Evolutionary conservation across 1,139 yeast species (phyloP), one percentile per base, ranked within the genome.

Genomic region (Blastobotrys buckinghamii): DNA sequence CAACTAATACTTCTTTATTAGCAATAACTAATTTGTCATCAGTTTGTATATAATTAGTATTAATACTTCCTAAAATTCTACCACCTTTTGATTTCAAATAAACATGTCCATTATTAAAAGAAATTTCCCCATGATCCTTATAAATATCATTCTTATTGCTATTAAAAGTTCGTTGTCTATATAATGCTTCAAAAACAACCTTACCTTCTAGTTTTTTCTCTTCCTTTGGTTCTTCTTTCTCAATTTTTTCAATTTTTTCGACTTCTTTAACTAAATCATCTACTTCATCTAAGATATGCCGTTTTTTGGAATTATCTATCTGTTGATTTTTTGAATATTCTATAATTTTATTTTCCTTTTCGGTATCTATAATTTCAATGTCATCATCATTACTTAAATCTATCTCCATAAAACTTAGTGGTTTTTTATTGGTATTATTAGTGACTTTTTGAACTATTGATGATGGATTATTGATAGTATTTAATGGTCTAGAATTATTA

Each of bases 11-110:
- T 44, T 48, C 39, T 47, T 41, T 40, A 26, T 49, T 37, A 36
- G 54, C 44, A 48, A 46, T 42, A 9, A 39, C 20, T 16, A 50
- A 35, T 34, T 39, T 46, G 8, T 43, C 45, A 5, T 43, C 53
- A 15, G 36, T 29, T 27, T 34, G 30, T 19, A 26, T 33, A 20
- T 22, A 35, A 15, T 40, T 29, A 12, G 37, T 15, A 16, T 34
- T 32, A 7, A 37, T 9, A 30, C 19, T 19, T 6, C 45, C 51
- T 2, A 47, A 9, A 16, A 42, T 16, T 24, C 26, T 37, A 1
- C 49, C 49, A 24, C 37, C 38, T 6, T 36, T n/a, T 17, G 41
- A 42, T 32, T 26, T 37, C n/a, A 48, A 38, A 8, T 33, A 27
- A 3, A 43, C 46, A 6, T 19, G 24, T 17, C 33, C 30, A 12